A percentile compares a stretch with the other conserved stretches of the same genome.
Conservation (phyloP, 768 basidiomycete genomes). For the Suillus bovinus region DNA sequence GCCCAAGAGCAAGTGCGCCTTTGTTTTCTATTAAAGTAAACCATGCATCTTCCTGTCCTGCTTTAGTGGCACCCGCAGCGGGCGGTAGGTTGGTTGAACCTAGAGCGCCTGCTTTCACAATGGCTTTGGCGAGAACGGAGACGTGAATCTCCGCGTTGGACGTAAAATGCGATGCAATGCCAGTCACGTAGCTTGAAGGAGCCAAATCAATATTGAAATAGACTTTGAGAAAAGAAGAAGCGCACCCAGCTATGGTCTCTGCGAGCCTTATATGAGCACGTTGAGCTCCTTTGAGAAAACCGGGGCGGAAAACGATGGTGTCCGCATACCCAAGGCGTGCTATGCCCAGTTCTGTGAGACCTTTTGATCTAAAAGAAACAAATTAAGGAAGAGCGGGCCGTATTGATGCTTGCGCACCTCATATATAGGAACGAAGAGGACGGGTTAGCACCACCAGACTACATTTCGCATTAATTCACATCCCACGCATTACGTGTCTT, state of each 20-base stretch:
- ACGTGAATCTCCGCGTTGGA: conserved; percentile 52
- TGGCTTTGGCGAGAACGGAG: conserved; percentile 51
- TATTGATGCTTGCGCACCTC: conserved; percentile 32
- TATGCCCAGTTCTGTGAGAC: conserved; percentile 68
- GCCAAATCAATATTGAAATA: not conserved
- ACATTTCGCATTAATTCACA: not conserved
- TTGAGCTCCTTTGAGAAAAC: conserved; percentile 46
- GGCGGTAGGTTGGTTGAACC: conserved; percentile 52
- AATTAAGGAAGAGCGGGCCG: not conserved
- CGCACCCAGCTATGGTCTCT: conserved; percentile 49
- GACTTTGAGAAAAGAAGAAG: not conserved
- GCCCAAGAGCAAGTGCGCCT: conserved; percentile 45
- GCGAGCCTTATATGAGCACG: conserved; percentile 39
- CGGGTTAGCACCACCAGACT: conserved; percentile 57
- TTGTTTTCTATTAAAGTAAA: conserved; percentile 62
- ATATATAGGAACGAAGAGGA: conserved; percentile 53
- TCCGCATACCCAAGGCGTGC: conserved; percentile 70
- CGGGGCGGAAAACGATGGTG: conserved; percentile 71
- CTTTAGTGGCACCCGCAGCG: conserved; percentile 41
- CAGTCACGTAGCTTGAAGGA: conserved; percentile 36
- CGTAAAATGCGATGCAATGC: conserved; percentile 38
- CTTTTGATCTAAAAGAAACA: conserved; percentile 57
- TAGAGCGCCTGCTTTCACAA: conserved; percentile 51
- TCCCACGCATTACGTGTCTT: not conserved
- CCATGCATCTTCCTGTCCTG: conserved; percentile 34